Base-by-base conservation (phyloP, 208 protist genomes). In the Herpetomonas tarakana region DNA sequence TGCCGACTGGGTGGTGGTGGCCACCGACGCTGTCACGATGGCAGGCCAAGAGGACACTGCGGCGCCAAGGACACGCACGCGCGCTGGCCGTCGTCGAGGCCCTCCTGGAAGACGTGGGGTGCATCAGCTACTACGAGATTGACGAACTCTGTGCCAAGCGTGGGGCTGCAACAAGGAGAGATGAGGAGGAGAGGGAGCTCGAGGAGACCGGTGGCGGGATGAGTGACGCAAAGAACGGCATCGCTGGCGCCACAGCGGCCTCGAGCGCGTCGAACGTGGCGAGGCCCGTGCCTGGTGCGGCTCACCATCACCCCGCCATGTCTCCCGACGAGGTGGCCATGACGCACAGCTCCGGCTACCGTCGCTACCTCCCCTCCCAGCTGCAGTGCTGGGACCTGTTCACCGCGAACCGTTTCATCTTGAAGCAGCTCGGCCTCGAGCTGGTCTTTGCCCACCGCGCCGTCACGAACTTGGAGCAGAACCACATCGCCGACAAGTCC, bases 361-460 rank as follows among this genome's bases (percentile, higher is more conserved):
- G 55, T 7, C 52, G 60, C 9, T 83, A 80, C 73, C 64, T 83
- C 3, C 69, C 70, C 1, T 38, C 56, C 38, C 47, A 65, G 29
- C 29, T 74, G 22, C 65, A 80, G 41, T 69, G 74, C 51, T 67
- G 61, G 19, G 56, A 67, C 44, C 58, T 83, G 21, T 80, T 83
- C 44, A 61, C 68, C 14, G 46, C 58, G 18, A 65, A 67, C 0
- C 68, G 80, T 16, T 83, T 84, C 56, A 63, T 91, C 47, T 70
- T 91, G 56, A 74, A 80, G 25, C 77, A 84, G 46, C 61, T 91
- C 9, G 84, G 84, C 22, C 49, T 91, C 26, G 84, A 91, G 67
- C 71, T 81, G 62, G 65, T 88, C 26, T 87, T 88, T 71, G 84
- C 84, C 7, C 70, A 85, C 46, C 66, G 61, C 27, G 74, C 72